These are phyloP conservation scores for Chrysoporthe puriensis DNA, from an alignment of 2,329 filamentous ascomycete species.

Conservation along the genomic window DNA sequence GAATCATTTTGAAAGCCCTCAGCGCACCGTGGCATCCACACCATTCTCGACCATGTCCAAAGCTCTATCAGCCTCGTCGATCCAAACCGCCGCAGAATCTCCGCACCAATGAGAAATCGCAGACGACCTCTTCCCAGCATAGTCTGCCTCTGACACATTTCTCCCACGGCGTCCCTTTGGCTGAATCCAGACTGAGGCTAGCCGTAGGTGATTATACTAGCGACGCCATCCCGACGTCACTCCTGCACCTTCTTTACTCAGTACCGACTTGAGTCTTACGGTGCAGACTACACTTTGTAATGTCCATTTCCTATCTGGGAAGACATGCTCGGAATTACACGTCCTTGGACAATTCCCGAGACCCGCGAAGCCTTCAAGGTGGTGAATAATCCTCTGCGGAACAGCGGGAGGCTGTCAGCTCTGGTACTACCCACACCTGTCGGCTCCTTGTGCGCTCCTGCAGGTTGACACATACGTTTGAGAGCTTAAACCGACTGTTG, in stretches of 20 bases:
- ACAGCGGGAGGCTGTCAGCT: not conserved
- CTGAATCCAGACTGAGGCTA: not conserved
- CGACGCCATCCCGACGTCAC: not conserved
- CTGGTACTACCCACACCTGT: not conserved
- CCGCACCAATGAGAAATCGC: not conserved
- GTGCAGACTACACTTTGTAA: not conserved
- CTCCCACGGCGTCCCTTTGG: not conserved
- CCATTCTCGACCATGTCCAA: too few relatives aligned
- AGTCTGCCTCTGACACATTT: not conserved
- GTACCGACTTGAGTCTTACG: not conserved
- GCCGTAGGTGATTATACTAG: not conserved
- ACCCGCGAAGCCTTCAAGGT: not conserved
- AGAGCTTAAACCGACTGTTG: not conserved
- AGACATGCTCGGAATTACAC: not conserved
- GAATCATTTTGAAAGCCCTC: too few relatives aligned
- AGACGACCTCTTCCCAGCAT: not conserved
- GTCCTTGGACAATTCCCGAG: not conserved
- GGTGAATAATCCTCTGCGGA: not conserved
- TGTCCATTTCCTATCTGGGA: not conserved
- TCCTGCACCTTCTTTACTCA: not conserved
- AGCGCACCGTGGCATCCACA: too few relatives aligned
- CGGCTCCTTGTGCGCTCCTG: not conserved
- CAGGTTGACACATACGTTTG: conserved; percentile 2
- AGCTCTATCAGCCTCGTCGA: not conserved
- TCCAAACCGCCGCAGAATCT: not conserved